Conservation (phyloP, 1,284 basidiomycete genomes). For the Cystobasidiaceae sp. region DNA sequence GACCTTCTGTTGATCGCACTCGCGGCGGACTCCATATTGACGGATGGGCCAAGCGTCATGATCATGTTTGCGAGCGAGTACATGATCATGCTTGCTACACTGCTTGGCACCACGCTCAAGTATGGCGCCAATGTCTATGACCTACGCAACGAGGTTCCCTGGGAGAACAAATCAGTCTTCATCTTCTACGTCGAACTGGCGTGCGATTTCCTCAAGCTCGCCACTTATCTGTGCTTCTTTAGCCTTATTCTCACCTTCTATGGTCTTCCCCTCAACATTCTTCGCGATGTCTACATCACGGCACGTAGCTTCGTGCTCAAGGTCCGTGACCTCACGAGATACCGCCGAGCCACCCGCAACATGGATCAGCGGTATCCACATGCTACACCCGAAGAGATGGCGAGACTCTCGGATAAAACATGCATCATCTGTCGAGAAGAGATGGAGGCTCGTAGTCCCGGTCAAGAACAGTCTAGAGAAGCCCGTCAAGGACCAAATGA, state of each 20-base stretch:
- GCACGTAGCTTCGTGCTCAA: slow-evolving; percentile 83
- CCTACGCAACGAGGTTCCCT: slow-evolving; percentile 54
- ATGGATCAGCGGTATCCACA: slow-evolving; percentile 96
- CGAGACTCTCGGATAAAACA: slow-evolving; percentile 73
- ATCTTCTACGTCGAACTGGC: slow-evolving; percentile 87
- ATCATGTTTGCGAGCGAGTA: slow-evolving; percentile 97
- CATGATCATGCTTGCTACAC: slow-evolving; percentile 77
- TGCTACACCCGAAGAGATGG: slow-evolving; percentile 80
- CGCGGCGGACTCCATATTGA: slow-evolving; percentile 69
- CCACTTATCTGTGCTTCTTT: slow-evolving; percentile 90
- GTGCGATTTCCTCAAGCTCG: slow-evolving; percentile 64
- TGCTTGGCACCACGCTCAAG: slow-evolving; percentile 71
- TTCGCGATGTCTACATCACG: slow-evolving; percentile 94
- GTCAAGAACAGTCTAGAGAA: slow-evolving; percentile 9
- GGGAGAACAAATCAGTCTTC: slow-evolving; percentile 98
- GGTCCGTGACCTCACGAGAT: slow-evolving; percentile 77
- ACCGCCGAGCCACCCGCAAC: slow-evolving; percentile 87
- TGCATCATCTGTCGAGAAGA: slow-evolving; percentile 99
- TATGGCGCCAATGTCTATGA: slow-evolving; percentile 83
- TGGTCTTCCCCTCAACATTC: slow-evolving; percentile 92
- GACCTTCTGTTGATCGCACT: slow-evolving; percentile 70
- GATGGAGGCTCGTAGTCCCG: slow-evolving; percentile 55
- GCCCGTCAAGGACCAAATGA: slow-evolving; percentile 71
- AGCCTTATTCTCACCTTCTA: slow-evolving; percentile 85
- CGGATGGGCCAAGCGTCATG: slow-evolving; percentile 77